A percentile compares a stretch with the other conserved stretches of the same genome.
These are phyloP conservation scores for Mycena sanguinolenta DNA, from an alignment of 768 basidiomycete species.

Conservation along the genomic window DNA sequence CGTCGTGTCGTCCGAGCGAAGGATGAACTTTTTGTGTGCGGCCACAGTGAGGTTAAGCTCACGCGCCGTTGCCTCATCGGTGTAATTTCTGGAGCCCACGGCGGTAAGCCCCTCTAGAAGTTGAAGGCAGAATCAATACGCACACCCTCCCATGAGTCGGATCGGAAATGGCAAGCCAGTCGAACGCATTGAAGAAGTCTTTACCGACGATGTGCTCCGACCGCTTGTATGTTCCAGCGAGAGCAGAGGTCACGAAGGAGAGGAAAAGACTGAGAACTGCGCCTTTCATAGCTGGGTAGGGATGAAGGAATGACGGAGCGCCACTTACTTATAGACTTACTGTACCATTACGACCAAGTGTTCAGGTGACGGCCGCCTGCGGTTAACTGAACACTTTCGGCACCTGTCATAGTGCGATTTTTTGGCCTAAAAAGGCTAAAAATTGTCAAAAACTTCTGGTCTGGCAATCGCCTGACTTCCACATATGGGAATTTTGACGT, in stretches of 20 bases:
- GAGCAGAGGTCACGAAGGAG: conserved; percentile 33
- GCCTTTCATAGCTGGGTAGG: too few relatives aligned
- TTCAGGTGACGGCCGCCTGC: too few relatives aligned
- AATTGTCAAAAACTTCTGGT: too few relatives aligned
- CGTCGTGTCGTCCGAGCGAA: conserved; percentile 65
- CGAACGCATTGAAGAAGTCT: conserved; percentile 63
- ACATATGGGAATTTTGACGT: too few relatives aligned
- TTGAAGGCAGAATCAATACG: conserved; percentile 38
- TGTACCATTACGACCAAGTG: too few relatives aligned
- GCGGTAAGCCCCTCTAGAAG: too few relatives aligned
- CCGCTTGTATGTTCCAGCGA: conserved; percentile 57
- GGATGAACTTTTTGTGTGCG: conserved; percentile 60
- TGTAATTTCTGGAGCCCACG: conserved; percentile 59
- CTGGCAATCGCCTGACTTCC: too few relatives aligned
- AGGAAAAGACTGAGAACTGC: background rate
- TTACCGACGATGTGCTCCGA: conserved; percentile 58
- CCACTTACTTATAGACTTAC: too few relatives aligned
- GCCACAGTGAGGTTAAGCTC: background rate
- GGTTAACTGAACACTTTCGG: too few relatives aligned
- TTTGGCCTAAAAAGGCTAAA: too few relatives aligned
- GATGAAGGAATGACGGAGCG: too few relatives aligned
- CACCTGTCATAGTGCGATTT: too few relatives aligned
- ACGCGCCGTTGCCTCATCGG: conserved; percentile 52
- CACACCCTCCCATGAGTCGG: conserved; percentile 76
- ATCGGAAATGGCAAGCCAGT: conserved; percentile 62